These are phyloP conservation scores for Elsinoe australis DNA, from an alignment of 2,329 filamentous ascomycete genomes.

Conservation along the genomic window DNA sequence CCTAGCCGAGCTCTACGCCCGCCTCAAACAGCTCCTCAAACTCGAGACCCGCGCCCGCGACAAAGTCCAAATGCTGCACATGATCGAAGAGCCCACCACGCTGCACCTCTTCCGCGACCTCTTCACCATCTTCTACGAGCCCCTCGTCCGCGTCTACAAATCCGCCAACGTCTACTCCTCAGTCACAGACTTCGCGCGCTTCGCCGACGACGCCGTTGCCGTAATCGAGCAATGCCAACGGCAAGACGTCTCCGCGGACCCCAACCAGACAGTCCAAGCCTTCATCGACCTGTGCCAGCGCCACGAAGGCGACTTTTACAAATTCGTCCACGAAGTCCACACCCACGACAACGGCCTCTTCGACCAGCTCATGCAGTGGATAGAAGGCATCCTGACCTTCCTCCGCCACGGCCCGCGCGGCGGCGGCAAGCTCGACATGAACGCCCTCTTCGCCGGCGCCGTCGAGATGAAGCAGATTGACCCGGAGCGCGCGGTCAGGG, in stretches of 20 bases:
- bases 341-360: slow-evolving; percentile 95
- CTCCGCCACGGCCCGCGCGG: slow-evolving; percentile 69
- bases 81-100: slow-evolving; percentile 96
- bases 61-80: slow-evolving; percentile 92
- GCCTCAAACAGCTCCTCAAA: slow-evolving; percentile 91
- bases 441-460: slow-evolving; percentile 79
- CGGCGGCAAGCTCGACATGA: slow-evolving; percentile 86
- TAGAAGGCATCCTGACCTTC: slow-evolving; percentile 91
- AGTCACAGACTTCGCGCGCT: slow-evolving; percentile 90
- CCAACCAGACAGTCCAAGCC: slow-evolving; percentile 94
- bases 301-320: slow-evolving; percentile 96
- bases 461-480: slow-evolving; percentile 61
- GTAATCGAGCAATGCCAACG: slow-evolving; percentile 62
- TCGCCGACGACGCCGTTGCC: slow-evolving; percentile 85
- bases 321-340: slow-evolving; percentile 97
- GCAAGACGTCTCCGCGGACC: slow-evolving; percentile 83
- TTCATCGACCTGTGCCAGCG: slow-evolving; percentile 95
- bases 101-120: slow-evolving; percentile 91
- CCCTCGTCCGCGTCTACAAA: slow-evolving; percentile 93
- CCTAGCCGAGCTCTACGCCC: slow-evolving; percentile 85
- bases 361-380: slow-evolving; percentile 92
- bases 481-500: slow-evolving; percentile 61
- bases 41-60: slow-evolving; percentile 84
- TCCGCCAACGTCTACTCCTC: slow-evolving; percentile 96
- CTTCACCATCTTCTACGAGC: slow-evolving; percentile 98